Evolutionary conservation across 441 rosid species (phyloP).

Genomic region (Adansonia grandidieri): DNA sequence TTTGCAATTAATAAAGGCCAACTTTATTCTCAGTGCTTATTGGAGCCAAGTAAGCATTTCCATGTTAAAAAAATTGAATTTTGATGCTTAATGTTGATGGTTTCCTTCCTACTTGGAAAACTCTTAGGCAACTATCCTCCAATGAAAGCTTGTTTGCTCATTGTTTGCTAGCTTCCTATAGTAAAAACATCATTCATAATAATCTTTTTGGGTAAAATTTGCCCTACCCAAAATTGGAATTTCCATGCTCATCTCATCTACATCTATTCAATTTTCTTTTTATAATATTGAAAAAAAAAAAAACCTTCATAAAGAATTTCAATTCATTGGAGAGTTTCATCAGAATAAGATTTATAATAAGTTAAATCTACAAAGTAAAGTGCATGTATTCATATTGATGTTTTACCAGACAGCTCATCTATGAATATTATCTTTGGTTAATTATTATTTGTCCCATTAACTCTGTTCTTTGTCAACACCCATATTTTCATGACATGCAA

Average conservation of each 20-base stretch:
- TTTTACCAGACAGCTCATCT: neutral
- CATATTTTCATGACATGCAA: neutral
- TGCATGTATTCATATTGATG: neutral
- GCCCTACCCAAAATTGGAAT: neutral
- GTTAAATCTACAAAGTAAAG: neutral
- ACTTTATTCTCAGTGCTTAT: slow-evolving; percentile 23
- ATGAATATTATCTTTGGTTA: neutral
- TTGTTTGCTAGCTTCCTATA: neutral
- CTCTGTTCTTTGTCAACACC: neutral
- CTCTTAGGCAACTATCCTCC: neutral
- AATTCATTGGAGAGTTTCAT: no score
- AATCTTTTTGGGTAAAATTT: neutral
- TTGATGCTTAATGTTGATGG: slow-evolving; percentile 16
- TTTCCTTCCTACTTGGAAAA: slow-evolving; percentile 6
- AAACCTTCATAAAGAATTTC: neutral
- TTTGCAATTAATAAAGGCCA: neutral
- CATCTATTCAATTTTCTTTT: no score
- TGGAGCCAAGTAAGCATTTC: slow-evolving; percentile 10
- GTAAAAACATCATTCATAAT: neutral
- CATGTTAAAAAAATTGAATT: neutral
- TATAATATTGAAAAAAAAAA: no score
- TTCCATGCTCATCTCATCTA: neutral
- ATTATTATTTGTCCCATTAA: neutral
- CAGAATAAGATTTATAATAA: no score
- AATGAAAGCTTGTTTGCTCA: slow-evolving; percentile 9